Evolutionary conservation across 2,329 filamentous ascomycete genomes (phyloP).

Genomic region (Ophiosphaerella korrae): DNA sequence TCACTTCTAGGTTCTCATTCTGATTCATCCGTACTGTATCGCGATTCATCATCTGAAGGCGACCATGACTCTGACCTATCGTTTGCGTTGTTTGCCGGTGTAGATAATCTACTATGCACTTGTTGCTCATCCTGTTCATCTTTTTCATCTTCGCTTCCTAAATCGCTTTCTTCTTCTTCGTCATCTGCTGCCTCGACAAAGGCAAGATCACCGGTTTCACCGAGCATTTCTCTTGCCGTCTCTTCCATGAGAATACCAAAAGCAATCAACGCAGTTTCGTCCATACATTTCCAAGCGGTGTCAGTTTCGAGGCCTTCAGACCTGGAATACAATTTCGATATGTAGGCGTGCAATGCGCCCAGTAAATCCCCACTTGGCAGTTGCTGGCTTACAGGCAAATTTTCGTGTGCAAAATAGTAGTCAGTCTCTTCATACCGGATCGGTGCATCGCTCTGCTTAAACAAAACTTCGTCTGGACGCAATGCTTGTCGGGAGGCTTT

Average conservation of each 20-base stretch:
- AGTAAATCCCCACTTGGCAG: constrained; percentile 73
- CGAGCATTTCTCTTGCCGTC: constrained; percentile 64
- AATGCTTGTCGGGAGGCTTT: constrained; percentile 49
- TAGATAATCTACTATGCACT: not conserved
- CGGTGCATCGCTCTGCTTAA: constrained; percentile 68
- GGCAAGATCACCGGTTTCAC: constrained; percentile 69
- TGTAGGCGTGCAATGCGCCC: constrained; percentile 70
- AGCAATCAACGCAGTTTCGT: constrained; percentile 77
- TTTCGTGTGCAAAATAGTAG: constrained; percentile 69
- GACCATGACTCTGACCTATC: not conserved
- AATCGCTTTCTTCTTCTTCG: constrained; percentile 19
- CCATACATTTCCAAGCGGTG: constrained; percentile 65
- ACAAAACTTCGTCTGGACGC: constrained; percentile 73
- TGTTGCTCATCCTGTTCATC: not conserved
- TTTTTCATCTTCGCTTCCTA: constrained; percentile 4
- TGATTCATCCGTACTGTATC: constrained; percentile 15
- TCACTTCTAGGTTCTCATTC: constrained; percentile 1
- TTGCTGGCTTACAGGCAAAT: constrained; percentile 55
- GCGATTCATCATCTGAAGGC: constrained; percentile 12
- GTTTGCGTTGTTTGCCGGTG: not conserved
- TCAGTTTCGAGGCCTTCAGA: constrained; percentile 24
- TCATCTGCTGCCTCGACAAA: constrained; percentile 64
- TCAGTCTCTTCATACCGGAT: constrained; percentile 72
- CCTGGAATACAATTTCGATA: constrained; percentile 66
- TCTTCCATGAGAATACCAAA: constrained; percentile 79